Conservation (phyloP, 208 protist genomes). For the Leishmania braziliensis region DNA sequence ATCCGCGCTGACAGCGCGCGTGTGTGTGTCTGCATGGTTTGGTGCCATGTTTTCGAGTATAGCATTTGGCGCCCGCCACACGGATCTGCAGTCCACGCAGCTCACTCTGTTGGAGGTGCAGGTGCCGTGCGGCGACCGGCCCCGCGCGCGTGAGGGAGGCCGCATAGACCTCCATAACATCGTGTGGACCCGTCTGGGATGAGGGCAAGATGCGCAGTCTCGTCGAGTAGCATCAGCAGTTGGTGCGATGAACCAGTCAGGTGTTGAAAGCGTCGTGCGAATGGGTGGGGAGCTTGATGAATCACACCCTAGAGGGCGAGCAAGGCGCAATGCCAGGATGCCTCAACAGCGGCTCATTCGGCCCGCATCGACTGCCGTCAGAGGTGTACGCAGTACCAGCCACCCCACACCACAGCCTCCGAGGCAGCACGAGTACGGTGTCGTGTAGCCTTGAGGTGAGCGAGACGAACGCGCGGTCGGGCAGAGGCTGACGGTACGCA, state of each 20-base stretch:
- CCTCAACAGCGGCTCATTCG: neutral
- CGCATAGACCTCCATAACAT: slow-evolving; percentile 26
- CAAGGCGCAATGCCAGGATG: neutral
- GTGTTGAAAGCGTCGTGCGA: slow-evolving; percentile 35
- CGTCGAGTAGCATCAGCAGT: slow-evolving; percentile 21
- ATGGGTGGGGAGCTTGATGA: slow-evolving; percentile 30
- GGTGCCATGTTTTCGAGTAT: slow-evolving; percentile 10
- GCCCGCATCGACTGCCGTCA: neutral
- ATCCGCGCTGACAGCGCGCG: slow-evolving; percentile 1
- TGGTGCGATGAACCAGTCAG: slow-evolving; percentile 21
- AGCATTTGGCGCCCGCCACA: slow-evolving; percentile 1
- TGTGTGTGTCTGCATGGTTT: slow-evolving; percentile 12
- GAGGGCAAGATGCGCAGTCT: slow-evolving; percentile 25
- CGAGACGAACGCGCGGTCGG: no score
- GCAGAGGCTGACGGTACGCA: no score
- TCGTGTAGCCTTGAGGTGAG: no score
- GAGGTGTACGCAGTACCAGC: neutral
- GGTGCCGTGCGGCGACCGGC: slow-evolving; percentile 37
- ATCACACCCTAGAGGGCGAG: slow-evolving; percentile 17
- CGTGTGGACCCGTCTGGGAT: slow-evolving; percentile 45
- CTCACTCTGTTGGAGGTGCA: slow-evolving; percentile 26
- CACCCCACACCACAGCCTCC: neutral
- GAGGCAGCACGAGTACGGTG: no score
- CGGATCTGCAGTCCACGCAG: slow-evolving; percentile 25
- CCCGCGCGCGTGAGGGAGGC: slow-evolving; percentile 34